phyloP scores from a whole-genome alignment of 176 grass and related monocot species.

The Aegilops sharonensis region DNA sequence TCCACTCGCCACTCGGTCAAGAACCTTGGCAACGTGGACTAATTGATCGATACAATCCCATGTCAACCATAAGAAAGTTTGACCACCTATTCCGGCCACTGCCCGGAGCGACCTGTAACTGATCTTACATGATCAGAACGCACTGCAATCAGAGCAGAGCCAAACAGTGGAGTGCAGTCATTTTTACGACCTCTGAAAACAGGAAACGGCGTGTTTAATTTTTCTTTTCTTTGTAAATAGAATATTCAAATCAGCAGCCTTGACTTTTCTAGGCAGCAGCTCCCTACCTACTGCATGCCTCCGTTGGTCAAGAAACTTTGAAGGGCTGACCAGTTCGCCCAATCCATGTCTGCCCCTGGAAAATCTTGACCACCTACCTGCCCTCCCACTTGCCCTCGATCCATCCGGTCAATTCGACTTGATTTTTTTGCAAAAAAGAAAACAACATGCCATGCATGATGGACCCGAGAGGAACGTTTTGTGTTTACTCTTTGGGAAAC shows the following conservation, averaged over 20 bases:
- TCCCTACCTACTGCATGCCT: constrained; percentile 1
- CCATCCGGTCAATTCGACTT: background rate
- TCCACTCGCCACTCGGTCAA: background rate
- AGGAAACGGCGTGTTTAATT: background rate
- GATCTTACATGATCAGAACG: background rate
- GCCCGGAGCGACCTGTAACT: background rate
- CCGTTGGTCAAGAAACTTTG: background rate
- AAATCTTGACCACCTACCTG: constrained; percentile 1
- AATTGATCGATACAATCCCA: background rate
- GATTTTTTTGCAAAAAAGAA: background rate
- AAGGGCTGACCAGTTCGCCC: background rate
- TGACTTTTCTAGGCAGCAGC: background rate
- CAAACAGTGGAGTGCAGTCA: background rate
- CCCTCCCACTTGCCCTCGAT: background rate
- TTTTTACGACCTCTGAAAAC: background rate
- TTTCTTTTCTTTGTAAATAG: background rate
- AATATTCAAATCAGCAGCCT: background rate
- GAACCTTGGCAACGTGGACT: background rate
- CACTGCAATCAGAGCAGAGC: background rate
- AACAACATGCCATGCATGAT: background rate
- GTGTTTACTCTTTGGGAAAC: no score
- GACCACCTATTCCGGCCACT: background rate
- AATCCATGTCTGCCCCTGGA: background rate
- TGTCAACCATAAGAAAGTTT: constrained; percentile 13
- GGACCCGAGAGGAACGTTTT: background rate